Evolutionary conservation across 2,329 filamentous ascomycete genomes (phyloP), one percentile per base, ranked within the genome.

Genomic region (Nemania abortiva): DNA sequence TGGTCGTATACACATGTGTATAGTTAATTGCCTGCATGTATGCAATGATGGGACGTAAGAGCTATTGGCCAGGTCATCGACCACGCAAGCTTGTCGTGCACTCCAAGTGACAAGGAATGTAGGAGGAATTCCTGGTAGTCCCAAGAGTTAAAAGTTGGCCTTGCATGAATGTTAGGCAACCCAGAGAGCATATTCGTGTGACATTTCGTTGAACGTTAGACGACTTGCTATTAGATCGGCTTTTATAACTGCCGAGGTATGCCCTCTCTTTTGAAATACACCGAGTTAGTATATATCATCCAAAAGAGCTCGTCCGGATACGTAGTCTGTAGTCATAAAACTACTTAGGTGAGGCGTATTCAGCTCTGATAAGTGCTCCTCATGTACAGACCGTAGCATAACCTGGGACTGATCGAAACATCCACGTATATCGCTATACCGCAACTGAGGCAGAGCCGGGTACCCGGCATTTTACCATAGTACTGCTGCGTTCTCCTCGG

Each of bases 81-180:
- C 31, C 47, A 37, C 53, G 45, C 58, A 58, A 63, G 45, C 34
- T 50, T 7, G 31, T 37, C 42, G 37, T 34, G 10, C 20, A 15
- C 11, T 55, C 45, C 31, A 3, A 42, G 15, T 2, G 27, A 39
- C 49, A 37, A 29, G 60, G 55, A 24, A 37, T 3, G 34, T 15
- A 34, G 10, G 20, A 13, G 56, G 27, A n/a, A 56, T 34, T 56
- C 60, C 34, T 49, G 49, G 34, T 52, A 29, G 13, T 37, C 10
- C 20, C 27, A 18, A 15, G 31, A 13, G 29, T 49, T 55, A n/a
- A 37, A 34, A 22, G n/a, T 47, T 56, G n/a, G 50, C 13, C 13
- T 52, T 57, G 24, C 56, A 45, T 47, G 13, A n/a, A 52, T 62
- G 66, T 45, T 45, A 27, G 20, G 45, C 29, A 66, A 57, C 50